phyloP scores from a whole-genome alignment of 169 alveolate genomes.

The Plasmodium inui region DNA sequence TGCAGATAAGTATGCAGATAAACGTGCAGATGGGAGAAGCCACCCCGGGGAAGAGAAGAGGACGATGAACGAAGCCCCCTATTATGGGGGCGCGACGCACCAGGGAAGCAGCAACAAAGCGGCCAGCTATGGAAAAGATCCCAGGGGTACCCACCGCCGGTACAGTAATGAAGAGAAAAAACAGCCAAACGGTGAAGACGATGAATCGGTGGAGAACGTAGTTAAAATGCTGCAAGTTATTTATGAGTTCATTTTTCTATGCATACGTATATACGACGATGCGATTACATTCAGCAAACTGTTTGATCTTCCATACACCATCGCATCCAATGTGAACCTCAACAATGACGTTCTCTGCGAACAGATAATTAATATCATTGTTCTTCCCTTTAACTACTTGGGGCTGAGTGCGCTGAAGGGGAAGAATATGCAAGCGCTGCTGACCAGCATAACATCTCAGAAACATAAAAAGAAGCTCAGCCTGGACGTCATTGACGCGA shows the following conservation, averaged over 20 bases:
- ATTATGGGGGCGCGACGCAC: not conserved
- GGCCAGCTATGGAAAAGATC: not conserved
- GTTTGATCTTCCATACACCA: constrained; percentile 44
- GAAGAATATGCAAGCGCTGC: constrained; percentile 24
- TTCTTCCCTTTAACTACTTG: constrained; percentile 44
- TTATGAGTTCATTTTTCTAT: constrained; percentile 54
- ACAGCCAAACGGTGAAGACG: not conserved
- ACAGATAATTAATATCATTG: constrained; percentile 49
- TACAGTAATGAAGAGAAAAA: not conserved
- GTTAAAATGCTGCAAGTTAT: constrained; percentile 67
- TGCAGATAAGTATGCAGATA: too few relatives aligned
- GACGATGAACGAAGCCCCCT: not conserved
- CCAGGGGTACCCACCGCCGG: not conserved
- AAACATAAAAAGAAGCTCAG: constrained; percentile 64
- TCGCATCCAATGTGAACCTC: constrained; percentile 27
- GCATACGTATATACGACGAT: constrained; percentile 62
- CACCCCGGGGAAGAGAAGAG: not conserved
- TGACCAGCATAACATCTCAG: constrained; percentile 15
- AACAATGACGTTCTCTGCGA: constrained; percentile 25
- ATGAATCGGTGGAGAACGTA: constrained; percentile 10
- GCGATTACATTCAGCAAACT: constrained; percentile 20
- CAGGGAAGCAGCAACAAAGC: not conserved
- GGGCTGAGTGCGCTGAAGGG: constrained; percentile 52
- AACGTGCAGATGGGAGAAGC: not conserved
- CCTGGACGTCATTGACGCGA: constrained; percentile 47